These are phyloP conservation scores for Silene vulgaris DNA, from an alignment of 179 eudicot species.

Conservation along the genomic window DNA sequence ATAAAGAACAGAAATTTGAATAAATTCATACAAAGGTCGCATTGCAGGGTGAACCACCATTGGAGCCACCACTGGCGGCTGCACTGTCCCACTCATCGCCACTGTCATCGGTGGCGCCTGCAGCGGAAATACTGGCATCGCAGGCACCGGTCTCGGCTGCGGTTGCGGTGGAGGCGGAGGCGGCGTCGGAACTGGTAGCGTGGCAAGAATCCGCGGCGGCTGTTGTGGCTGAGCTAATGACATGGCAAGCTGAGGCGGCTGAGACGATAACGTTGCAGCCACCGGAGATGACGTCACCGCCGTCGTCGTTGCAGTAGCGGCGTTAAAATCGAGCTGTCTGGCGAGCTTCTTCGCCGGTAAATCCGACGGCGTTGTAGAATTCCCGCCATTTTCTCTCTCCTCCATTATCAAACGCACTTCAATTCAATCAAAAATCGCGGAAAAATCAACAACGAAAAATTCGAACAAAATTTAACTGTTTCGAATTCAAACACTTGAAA, in stretches of 20 bases:
- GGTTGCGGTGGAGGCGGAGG: constrained; percentile 19
- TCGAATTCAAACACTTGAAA: not conserved
- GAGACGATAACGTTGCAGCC: constrained; percentile 19
- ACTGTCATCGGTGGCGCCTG: constrained; percentile 12
- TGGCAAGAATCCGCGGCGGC: constrained; percentile 23
- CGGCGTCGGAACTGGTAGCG: constrained; percentile 21
- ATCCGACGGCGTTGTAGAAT: constrained; percentile 36
- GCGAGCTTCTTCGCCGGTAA: constrained; percentile 69
- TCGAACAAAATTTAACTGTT: not conserved
- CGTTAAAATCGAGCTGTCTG: constrained; percentile 77
- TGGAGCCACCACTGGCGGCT: constrained; percentile 28
- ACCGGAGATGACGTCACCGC: constrained; percentile 24
- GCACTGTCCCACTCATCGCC: constrained; percentile 29
- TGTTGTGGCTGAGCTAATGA: constrained; percentile 24
- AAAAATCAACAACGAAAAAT: not conserved
- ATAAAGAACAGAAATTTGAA: not conserved
- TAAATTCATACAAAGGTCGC: constrained; percentile 50
- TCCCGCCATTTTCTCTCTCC: constrained; percentile 43
- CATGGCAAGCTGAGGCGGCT: constrained; percentile 16
- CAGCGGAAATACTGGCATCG: constrained; percentile 32
- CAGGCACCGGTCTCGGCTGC: constrained; percentile 24
- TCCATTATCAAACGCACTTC: constrained; percentile 37
- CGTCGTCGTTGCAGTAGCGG: constrained; percentile 24
- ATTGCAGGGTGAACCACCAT: constrained; percentile 37
- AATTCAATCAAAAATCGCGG: constrained; percentile 14